Evolutionary conservation across 2,329 filamentous ascomycete species (phyloP), one percentile per base, ranked within the genome.

Genomic region (Diplodia seriata): DNA sequence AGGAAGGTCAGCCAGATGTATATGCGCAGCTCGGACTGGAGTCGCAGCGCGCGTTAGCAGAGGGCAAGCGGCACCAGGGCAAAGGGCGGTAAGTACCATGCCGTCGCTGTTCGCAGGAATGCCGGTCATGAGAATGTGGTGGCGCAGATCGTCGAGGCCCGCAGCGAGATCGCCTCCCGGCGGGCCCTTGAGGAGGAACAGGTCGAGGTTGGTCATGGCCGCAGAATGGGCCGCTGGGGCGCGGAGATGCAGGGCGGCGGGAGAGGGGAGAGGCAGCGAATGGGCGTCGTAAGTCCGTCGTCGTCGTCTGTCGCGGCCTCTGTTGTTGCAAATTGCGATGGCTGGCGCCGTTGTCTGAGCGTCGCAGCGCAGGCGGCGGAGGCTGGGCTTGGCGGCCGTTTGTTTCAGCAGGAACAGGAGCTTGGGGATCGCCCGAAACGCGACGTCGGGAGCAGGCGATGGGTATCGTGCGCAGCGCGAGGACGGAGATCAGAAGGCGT

Each of bases 1-100:
- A 99, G 90, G 14, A 99, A 87, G 72, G 97, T 92, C 50, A 98
- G 87, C 95, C 95, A 99, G 71, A 97, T 88, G 79, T 99, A 98
- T 77, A 98, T 96, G 74, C 95, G 90, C 70, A 95, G 84, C 55
- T 93, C 90, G 23, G 95, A 99, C 94, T 97, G 74, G 40, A 31
- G 38, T 43, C 23, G 14, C 20, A 40, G 29, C 55, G 69, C 26
- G 36, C 14, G 54, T 49, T 4, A 47, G 68, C 71, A 31, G 69
- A 70, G n/a, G 26, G 43, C 36, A 2, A 59, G 18, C 31, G 18
- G 29, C 53, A 57, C 23, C 15, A 47, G 59, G 20, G 62, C 50
- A 43, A 33, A 63, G 69, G 50, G 54, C 75, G 83, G 78, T 76
- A 92, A 83, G 78, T 76, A 93, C 91, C 91, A 93, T 94, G 83